Percentiles rank a stretch among this genome's conserved stretches.
These are phyloP conservation scores for Fraxinus baroniana DNA, from an alignment of 305 asterid genomes.

Conservation along the genomic window DNA sequence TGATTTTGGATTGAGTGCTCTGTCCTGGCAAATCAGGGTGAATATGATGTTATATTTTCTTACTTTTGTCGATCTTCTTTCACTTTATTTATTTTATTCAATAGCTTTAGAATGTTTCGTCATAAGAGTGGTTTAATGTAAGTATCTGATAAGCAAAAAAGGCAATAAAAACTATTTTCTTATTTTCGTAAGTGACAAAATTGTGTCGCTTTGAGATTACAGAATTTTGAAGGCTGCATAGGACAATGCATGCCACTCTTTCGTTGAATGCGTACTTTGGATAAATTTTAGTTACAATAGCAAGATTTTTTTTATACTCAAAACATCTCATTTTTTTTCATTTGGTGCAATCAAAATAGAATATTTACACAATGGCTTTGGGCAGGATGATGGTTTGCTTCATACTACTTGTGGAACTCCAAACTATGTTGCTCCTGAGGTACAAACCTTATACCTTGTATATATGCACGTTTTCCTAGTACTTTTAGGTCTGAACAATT, in stretches of 20 bases:
- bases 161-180: background rate
- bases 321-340: background rate
- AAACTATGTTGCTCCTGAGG: slow-evolving; percentile 98
- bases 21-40: slow-evolving; percentile 64
- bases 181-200: background rate
- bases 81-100: slow-evolving; percentile 9
- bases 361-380: slow-evolving; percentile 10
- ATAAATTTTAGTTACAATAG: background rate
- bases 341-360: background rate
- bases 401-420: slow-evolving; percentile 99
- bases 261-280: background rate
- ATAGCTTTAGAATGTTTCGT: background rate
- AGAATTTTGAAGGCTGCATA: background rate
- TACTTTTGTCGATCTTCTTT: background rate
- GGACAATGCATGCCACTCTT: background rate
- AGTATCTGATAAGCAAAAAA: background rate
- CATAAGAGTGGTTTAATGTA: background rate
- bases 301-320: background rate
- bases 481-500: too few relatives aligned
- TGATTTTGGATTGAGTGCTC: slow-evolving; percentile 86
- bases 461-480: too few relatives aligned
- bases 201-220: background rate
- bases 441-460: too few relatives aligned
- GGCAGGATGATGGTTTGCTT: slow-evolving; percentile 89
- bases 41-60: background rate